phyloP scores from a whole-genome alignment of 164 flowering plant species.

The Cinnamomum micranthum region DNA sequence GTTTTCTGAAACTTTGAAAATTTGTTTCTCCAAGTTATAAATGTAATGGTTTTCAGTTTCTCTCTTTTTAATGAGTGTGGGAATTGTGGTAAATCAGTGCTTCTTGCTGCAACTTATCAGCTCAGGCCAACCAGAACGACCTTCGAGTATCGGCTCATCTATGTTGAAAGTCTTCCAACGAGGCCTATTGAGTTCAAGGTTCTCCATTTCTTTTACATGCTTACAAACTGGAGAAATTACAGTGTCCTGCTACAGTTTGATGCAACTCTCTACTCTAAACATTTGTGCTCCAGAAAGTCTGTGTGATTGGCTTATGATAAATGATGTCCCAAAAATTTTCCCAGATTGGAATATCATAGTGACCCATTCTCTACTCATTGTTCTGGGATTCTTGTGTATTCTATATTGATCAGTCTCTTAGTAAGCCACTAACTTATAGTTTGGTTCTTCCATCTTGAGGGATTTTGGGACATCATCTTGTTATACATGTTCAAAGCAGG shows the following conservation, averaged over 20 bases:
- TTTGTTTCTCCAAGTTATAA: slow-evolving; percentile 13
- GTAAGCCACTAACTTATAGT: neutral
- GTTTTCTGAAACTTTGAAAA: neutral
- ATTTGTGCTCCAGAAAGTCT: neutral
- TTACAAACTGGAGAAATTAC: neutral
- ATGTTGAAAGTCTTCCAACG: slow-evolving; percentile 88
- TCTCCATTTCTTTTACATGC: neutral
- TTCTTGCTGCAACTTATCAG: slow-evolving; percentile 88
- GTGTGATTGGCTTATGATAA: neutral
- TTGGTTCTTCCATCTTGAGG: neutral
- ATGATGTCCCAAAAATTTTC: neutral
- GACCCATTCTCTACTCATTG: neutral
- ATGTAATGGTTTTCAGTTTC: slow-evolving; percentile 2
- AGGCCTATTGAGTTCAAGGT: slow-evolving; percentile 85
- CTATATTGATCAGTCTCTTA: neutral
- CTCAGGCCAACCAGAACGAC: slow-evolving; percentile 63
- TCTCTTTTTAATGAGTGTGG: slow-evolving; percentile 19
- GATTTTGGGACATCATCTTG: too few relatives aligned
- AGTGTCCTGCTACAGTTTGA: neutral
- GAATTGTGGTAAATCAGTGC: slow-evolving; percentile 47
- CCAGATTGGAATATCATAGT: neutral
- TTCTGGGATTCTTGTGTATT: neutral
- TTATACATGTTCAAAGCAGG: neutral
- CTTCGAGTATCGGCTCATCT: slow-evolving; percentile 71
- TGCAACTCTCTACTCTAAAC: neutral